phyloP scores from a whole-genome alignment of 371 early-diverging fungal genomes.

The Rhizomucor pusillus region DNA sequence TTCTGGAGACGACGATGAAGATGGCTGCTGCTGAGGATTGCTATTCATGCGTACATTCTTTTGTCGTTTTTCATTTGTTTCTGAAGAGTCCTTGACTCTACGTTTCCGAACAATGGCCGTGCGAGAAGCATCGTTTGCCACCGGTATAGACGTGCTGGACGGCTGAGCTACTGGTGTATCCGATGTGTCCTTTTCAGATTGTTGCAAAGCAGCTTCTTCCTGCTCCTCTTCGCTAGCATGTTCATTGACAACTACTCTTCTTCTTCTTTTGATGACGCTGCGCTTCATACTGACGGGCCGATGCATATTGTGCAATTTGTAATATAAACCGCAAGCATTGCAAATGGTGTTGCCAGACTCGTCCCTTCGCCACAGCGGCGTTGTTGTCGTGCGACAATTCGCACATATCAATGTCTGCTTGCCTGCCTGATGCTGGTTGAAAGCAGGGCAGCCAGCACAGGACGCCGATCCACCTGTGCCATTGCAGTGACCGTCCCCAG shows the following conservation, averaged over 20 bases:
- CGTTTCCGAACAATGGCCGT: neutral
- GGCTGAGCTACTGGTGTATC: neutral
- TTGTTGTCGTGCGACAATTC: conserved; percentile 80
- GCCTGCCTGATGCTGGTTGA: conserved; percentile 66
- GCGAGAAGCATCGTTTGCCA: too few relatives aligned
- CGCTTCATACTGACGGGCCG: conserved; percentile 82
- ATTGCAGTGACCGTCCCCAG: conserved; percentile 79
- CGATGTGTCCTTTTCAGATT: neutral
- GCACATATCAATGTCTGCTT: conserved; percentile 64
- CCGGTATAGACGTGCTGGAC: too few relatives aligned
- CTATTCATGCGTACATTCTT: neutral
- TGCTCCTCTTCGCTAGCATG: conserved; percentile 18
- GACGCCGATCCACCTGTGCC: conserved; percentile 73
- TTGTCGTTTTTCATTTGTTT: conserved; percentile 2
- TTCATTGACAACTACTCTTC: conserved; percentile 48
- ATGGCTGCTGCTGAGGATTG: conserved; percentile 6
- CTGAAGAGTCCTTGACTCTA: neutral
- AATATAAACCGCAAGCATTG: conserved; percentile 89
- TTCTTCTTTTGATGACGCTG: conserved; percentile 80
- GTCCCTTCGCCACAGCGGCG: conserved; percentile 90
- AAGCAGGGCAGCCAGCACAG: conserved; percentile 79
- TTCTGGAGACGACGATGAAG: neutral
- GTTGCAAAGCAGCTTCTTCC: neutral
- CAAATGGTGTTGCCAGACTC: conserved; percentile 76
- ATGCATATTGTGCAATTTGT: conserved; percentile 76